Percentiles rank a stretch among this genome's conserved stretches.
phyloP scores from a whole-genome alignment of 1,284 basidiomycete genomes.

The Cryptococcus sp. region DNA sequence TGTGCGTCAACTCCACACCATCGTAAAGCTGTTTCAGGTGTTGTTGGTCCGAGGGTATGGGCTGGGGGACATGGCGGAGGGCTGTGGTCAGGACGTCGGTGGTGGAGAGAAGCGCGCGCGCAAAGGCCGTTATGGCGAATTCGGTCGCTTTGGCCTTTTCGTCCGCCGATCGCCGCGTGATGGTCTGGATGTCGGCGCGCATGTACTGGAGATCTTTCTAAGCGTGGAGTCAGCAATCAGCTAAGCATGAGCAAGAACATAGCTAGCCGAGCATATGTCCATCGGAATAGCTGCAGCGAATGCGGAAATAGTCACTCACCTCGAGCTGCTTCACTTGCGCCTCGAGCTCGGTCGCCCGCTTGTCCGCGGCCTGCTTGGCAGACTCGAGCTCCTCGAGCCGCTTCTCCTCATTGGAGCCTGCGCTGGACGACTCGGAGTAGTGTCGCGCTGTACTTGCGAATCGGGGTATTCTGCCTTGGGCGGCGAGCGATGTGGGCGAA shows the following conservation, averaged over 20 bases:
- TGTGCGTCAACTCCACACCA: constrained; percentile 91
- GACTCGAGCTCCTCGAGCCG: constrained; percentile 12
- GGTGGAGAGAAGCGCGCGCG: constrained; percentile 83
- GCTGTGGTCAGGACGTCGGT: constrained; percentile 90
- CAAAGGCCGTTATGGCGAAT: constrained; percentile 90
- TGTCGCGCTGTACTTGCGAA: constrained; percentile 6
- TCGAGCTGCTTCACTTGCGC: constrained; percentile 43
- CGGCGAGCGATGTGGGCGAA: constrained; percentile 3
- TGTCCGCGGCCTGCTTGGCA: constrained; percentile 28
- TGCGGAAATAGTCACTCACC: constrained; percentile 28
- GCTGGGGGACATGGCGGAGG: constrained; percentile 72
- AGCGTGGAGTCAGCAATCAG: constrained; percentile 6
- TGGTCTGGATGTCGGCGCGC: constrained; percentile 92
- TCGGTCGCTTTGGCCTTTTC: constrained; percentile 92
- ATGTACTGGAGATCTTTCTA: constrained; percentile 82
- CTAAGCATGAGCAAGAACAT: not conserved
- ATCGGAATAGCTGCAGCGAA: not conserved
- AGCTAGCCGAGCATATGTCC: too few species aligned
- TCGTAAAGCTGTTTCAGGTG: constrained; percentile 69
- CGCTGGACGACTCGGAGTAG: constrained; percentile 20
- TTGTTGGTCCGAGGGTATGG: constrained; percentile 56
- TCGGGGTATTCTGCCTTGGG: not conserved
- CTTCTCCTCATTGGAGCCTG: constrained; percentile 20
- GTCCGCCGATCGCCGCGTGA: constrained; percentile 83
- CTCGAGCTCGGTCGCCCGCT: constrained; percentile 32